These are phyloP conservation scores for Cystobasidium tubakii DNA, from an alignment of 768 basidiomycete species.

Conservation along the genomic window DNA sequence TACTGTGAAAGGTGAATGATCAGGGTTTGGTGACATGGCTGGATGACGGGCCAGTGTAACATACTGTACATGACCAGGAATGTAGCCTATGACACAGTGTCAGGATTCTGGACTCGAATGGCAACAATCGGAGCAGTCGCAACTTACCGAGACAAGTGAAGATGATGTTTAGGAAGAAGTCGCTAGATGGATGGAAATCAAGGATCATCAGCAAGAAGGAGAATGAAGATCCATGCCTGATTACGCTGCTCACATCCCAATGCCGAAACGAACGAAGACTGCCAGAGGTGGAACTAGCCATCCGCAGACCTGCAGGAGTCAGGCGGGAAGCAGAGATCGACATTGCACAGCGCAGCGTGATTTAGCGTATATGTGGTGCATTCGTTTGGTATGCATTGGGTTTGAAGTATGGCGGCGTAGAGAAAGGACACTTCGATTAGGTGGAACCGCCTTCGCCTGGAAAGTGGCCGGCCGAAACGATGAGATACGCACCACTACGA, in stretches of 20 bases:
- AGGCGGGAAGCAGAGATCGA: not conserved
- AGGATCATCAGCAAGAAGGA: too few species aligned
- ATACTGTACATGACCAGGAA: constrained; percentile 44
- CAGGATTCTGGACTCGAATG: too few species aligned
- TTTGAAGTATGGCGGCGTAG: too few species aligned
- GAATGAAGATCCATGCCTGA: too few species aligned
- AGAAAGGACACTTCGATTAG: too few species aligned
- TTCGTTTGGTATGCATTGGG: not conserved
- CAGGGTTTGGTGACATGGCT: not conserved
- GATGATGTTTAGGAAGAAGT: constrained; percentile 45
- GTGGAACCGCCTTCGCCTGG: not conserved
- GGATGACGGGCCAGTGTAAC: not conserved
- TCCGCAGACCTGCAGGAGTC: constrained; percentile 30
- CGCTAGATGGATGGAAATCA: constrained; percentile 9
- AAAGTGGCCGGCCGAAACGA: not conserved
- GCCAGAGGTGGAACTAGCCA: constrained; percentile 45
- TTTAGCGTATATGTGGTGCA: too few species aligned
- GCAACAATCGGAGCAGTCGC: not conserved
- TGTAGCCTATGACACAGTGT: constrained; percentile 38
- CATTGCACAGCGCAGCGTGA: too few species aligned
- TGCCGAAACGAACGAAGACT: constrained; percentile 45
- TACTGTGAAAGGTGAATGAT: constrained; percentile 4
- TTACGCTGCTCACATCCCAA: constrained; percentile 40
- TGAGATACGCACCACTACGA: constrained; percentile 22
- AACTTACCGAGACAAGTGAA: constrained; percentile 39